Evolutionary conservation across 2,329 filamentous ascomycete species (phyloP).

Genomic region (Neonectria sp.): DNA sequence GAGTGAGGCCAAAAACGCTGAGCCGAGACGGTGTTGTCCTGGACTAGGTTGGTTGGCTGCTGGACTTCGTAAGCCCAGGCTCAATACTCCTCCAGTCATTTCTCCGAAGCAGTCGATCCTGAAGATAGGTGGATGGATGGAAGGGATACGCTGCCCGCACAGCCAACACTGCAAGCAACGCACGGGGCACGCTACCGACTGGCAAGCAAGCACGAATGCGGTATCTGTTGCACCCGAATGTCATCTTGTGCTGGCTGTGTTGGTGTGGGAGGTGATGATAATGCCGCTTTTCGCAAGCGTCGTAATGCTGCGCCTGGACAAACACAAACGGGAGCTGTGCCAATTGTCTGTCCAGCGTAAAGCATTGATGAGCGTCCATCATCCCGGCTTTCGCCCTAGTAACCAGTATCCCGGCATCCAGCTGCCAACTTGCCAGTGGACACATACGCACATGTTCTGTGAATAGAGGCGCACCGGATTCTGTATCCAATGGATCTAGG

Average conservation of each 20-base stretch:
- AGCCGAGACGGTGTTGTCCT: slow-evolving; percentile 9
- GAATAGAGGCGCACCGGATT: neutral
- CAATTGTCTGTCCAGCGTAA: slow-evolving; percentile 12
- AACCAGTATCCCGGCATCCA: slow-evolving; percentile 1
- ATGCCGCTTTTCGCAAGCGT: slow-evolving; percentile 16
- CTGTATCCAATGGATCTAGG: neutral
- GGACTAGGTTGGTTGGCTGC: slow-evolving; percentile 15
- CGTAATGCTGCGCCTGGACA: slow-evolving; percentile 7
- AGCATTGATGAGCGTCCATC: neutral
- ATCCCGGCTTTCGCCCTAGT: neutral
- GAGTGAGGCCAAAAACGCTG: slow-evolving; percentile 20
- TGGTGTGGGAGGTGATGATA: slow-evolving; percentile 19
- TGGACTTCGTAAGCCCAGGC: slow-evolving; percentile 20
- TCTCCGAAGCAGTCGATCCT: neutral
- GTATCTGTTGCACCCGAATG: slow-evolving; percentile 9
- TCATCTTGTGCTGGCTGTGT: slow-evolving; percentile 6
- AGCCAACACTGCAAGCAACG: neutral
- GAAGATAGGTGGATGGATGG: neutral
- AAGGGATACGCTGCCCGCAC: neutral
- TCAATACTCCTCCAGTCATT: neutral
- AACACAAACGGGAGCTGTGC: slow-evolving; percentile 12
- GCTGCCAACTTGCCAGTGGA: slow-evolving; percentile 2
- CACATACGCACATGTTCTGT: slow-evolving; percentile 1
- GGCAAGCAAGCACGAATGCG: neutral
- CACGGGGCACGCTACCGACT: neutral